Evolutionary conservation across 139 green algal species (phyloP), one percentile per base, ranked within the genome.

Genomic region (Edaphochlamys debaryana): DNA sequence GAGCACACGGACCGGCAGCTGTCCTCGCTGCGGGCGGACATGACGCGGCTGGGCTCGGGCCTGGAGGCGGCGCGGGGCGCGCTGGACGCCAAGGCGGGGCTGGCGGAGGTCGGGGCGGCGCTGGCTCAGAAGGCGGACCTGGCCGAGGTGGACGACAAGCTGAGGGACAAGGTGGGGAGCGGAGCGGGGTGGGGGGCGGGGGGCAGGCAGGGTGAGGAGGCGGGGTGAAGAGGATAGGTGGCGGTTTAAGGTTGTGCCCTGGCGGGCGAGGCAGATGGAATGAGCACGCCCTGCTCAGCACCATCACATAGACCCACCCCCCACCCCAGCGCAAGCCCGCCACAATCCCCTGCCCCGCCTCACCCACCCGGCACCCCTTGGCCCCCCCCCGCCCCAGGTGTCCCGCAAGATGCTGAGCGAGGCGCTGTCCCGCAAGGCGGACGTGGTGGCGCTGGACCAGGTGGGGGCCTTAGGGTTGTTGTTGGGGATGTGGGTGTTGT

Each of bases 391-490:
- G 11, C 27, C 36, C 15, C 81, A 87, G 81, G 72, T 88, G 42
- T 75, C 67, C 38, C 73, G 85, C 69, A 84, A 89, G 60, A 54
- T 85, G 63, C 75, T 89, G 62, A 37, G 56, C 25, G 85, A 89
- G 78, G 62, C 40, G 4, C 42, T 85, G 29, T 34, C 67, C 29
- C 36, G 75, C 62, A 91, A 92, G 85, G 58, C 78, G 2, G 85
- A 89, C 71, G 48, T 79, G 15, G 58, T 72, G 23, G n/a, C 67
- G 70, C 66, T 90, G 75, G 82, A 87, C 34, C 71, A 81, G 81
- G 32, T n/a, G n/a, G n/a, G n/a, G n/a, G n/a, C n/a, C n/a, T n/a
- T n/a, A n/a, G n/a, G n/a, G n/a, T n/a, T n/a, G n/a, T n/a, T n/a
- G n/a, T n/a, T n/a, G n/a, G n/a, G n/a, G n/a, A n/a, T n/a, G n/a